Conservation (phyloP, 768 basidiomycete species). For the Fomitopsis serialis region DNA sequence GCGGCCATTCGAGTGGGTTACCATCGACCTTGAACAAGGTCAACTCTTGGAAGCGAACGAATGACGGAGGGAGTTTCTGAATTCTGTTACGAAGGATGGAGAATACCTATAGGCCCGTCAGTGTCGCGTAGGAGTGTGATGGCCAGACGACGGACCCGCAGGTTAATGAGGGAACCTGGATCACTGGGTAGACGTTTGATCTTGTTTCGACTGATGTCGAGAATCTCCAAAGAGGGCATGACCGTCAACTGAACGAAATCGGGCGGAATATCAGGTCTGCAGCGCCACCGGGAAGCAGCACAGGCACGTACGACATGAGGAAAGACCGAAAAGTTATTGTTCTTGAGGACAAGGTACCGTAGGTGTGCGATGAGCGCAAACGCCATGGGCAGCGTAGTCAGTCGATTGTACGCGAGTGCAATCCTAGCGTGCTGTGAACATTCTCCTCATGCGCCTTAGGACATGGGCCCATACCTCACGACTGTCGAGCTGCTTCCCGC, state of each 20-base stretch:
- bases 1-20: constrained; percentile 95
- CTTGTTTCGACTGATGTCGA: constrained; percentile 93
- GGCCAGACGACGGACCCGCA: constrained; percentile 47
- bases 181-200: constrained; percentile 73
- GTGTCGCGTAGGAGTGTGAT: not conserved
- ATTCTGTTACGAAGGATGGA: constrained; percentile 85
- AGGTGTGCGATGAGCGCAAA: constrained; percentile 70
- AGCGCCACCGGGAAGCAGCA: not conserved
- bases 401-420: constrained; percentile 79
- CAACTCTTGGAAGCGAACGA: constrained; percentile 66
- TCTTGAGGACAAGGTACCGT: constrained; percentile 83
- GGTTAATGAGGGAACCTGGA: constrained; percentile 72
- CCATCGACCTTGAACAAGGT: constrained; percentile 81
- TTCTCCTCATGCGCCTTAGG: not conserved
- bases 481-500: constrained; percentile 47
- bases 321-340: constrained; percentile 76
- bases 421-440: constrained; percentile 44
- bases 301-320: constrained; percentile 73
- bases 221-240: constrained; percentile 84
- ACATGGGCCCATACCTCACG: constrained; percentile 44
- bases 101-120: constrained; percentile 53
- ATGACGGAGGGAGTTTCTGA: constrained; percentile 69
- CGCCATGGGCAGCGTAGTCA: constrained; percentile 69
- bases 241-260: constrained; percentile 56
- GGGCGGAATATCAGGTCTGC: not conserved